These are phyloP conservation scores for Boletus sp. DNA, from an alignment of 1,284 basidiomycete species.

Conservation along the genomic window DNA sequence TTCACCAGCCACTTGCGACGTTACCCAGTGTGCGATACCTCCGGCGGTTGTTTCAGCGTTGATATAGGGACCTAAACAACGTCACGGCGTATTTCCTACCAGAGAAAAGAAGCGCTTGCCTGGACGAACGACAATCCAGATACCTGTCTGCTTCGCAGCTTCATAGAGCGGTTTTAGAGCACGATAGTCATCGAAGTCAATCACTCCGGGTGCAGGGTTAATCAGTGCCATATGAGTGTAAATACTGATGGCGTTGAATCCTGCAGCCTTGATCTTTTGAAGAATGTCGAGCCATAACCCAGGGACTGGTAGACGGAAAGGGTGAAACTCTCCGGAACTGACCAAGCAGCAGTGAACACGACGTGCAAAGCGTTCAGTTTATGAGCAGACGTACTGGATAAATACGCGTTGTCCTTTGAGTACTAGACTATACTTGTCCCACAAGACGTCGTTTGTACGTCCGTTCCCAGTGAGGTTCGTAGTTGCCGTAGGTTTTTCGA, in stretches of 20 bases:
- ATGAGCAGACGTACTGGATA: conserved; percentile 26
- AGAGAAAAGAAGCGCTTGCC: conserved; percentile 32
- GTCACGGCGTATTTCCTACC: conserved; percentile 17
- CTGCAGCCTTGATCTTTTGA: conserved; percentile 76
- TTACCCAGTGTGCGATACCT: conserved; percentile 76
- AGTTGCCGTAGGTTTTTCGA: background rate
- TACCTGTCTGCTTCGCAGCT: conserved; percentile 55
- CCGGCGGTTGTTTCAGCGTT: conserved; percentile 81
- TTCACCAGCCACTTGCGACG: conserved; percentile 59
- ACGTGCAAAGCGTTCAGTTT: background rate
- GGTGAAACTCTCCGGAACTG: conserved; percentile 75
- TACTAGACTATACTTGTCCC: conserved; percentile 32
- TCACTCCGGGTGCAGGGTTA: conserved; percentile 69
- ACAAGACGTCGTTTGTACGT: conserved; percentile 31
- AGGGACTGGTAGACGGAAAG: conserved; percentile 77
- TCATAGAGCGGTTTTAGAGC: conserved; percentile 67
- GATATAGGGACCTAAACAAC: conserved; percentile 52
- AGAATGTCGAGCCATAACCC: conserved; percentile 79
- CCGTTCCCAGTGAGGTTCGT: conserved; percentile 28
- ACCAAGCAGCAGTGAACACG: conserved; percentile 3
- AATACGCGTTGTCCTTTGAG: conserved; percentile 34
- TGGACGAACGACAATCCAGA: conserved; percentile 65
- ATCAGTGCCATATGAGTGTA: conserved; percentile 73
- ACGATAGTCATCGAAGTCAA: conserved; percentile 69
- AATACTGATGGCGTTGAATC: conserved; percentile 73